These are phyloP conservation scores for Rhodotorula diobovata DNA, from an alignment of 768 basidiomycete species.

Conservation along the genomic window DNA sequence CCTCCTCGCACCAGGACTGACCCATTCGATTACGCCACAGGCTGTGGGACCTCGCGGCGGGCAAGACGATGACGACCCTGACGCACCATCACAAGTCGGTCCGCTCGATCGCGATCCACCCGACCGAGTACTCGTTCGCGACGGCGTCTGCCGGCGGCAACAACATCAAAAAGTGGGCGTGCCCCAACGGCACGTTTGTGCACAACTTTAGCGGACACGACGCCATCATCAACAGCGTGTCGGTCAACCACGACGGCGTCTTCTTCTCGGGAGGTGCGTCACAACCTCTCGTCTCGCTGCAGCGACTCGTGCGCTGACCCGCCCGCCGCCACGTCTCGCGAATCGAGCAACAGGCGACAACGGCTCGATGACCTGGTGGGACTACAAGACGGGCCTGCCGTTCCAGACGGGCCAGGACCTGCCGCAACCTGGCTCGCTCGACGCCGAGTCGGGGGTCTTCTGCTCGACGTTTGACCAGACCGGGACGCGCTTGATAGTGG, in stretches of 20 bases:
- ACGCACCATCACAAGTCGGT: slow-evolving; percentile 99
- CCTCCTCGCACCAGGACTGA: not conserved
- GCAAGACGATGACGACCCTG: slow-evolving; percentile 89
- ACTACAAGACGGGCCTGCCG: slow-evolving; percentile 86
- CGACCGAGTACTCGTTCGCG: slow-evolving; percentile 93
- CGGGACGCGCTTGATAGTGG: slow-evolving; percentile 77
- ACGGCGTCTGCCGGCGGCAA: slow-evolving; percentile 96
- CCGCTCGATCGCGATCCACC: slow-evolving; percentile 86
- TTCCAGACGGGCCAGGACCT: slow-evolving; percentile 92
- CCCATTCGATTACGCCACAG: slow-evolving; percentile 48
- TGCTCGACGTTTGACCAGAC: slow-evolving; percentile 96
- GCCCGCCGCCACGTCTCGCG: not conserved
- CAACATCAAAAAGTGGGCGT: slow-evolving; percentile 99
- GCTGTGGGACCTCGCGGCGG: slow-evolving; percentile 95
- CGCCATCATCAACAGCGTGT: slow-evolving; percentile 92
- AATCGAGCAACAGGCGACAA: slow-evolving; percentile 86
- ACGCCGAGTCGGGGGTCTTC: slow-evolving; percentile 94
- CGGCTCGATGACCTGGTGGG: slow-evolving; percentile 86
- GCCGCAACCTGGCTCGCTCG: slow-evolving; percentile 94
- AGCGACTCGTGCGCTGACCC: not conserved
- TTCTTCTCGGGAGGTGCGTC: slow-evolving; percentile 88
- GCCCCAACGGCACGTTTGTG: slow-evolving; percentile 90
- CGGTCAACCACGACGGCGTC: slow-evolving; percentile 91
- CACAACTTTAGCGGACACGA: slow-evolving; percentile 96
- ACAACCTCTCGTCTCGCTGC: slow-evolving; percentile 1